Evolutionary conservation across 164 flowering plant genomes (phyloP).

Genomic region (Umbellularia californica): DNA sequence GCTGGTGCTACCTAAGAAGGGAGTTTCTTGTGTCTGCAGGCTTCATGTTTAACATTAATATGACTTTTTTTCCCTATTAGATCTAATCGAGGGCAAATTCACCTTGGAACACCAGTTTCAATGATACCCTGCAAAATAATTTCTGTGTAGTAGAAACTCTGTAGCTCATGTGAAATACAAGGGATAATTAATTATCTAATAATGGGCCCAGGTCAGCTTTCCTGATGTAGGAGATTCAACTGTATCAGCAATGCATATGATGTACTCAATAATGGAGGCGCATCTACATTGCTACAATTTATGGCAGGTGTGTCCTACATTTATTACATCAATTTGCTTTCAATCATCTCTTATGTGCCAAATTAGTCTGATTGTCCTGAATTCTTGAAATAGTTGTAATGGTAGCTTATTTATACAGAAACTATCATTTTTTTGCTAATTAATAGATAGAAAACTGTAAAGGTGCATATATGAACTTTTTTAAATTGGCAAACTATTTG

Average conservation of each 20-base stretch:
- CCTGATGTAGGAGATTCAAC: slow-evolving; percentile 57
- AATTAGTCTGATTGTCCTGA: background rate
- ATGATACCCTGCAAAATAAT: background rate
- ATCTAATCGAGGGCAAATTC: background rate
- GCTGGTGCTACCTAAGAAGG: background rate
- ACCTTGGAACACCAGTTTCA: background rate
- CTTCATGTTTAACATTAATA: background rate
- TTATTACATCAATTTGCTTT: background rate
- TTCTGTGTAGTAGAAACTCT: background rate
- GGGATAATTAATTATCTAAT: background rate
- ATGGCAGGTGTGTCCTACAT: slow-evolving; percentile 62
- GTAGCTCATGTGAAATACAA: background rate
- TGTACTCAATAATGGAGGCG: slow-evolving; percentile 58
- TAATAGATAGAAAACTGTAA: background rate
- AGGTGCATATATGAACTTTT: background rate
- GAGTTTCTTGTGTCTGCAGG: background rate
- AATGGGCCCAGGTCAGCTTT: slow-evolving; percentile 61
- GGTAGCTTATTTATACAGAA: background rate
- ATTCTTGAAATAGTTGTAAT: background rate
- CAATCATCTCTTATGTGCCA: background rate
- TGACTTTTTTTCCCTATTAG: background rate
- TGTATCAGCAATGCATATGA: slow-evolving; percentile 39
- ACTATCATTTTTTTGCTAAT: background rate
- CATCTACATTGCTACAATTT: slow-evolving; percentile 56
- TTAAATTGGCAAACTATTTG: background rate